Evolutionary conservation across 208 protist species (phyloP), one percentile per base, ranked within the genome.

Genomic region (Angomonas ambiguus): DNA sequence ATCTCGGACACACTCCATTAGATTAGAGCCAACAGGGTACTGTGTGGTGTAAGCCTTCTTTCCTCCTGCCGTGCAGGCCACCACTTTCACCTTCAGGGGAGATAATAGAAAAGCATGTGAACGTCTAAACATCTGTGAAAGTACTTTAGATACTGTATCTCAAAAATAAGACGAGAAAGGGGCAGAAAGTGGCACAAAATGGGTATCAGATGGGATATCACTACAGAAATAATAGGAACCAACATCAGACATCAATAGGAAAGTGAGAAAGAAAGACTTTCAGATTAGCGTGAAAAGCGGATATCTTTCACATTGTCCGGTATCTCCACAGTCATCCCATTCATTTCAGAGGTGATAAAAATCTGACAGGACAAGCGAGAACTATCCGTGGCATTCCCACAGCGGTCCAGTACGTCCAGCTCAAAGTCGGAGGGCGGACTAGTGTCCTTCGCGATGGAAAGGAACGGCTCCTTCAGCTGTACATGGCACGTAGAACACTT

Each of bases 401-500:
- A 80, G 53, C 72, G 55, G 62, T 84, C 82, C 8, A 92, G 66
- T 33, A 88, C 57, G 30, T 92, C 86, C 34, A 70, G 33, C 51
- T 92, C 85, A 20, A 88, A 87, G 42, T 98, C 94, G 8, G 68
- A 60, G 10, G 76, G 51, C 45, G 77, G 79, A 16, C 64, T 71
- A 13, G 95, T 64, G n/a, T 79, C 77, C 32, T 94, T 73, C 51
- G 81, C 97, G 30, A 65, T 20, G 30, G 80, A 69, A 41, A 67
- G 20, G 31, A 42, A 72, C 11, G 48, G 35, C 35, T 30, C 55
- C 2, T 59, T 62, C 16, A 98, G 49, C 33, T 95, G 84, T 11
- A 98, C 90, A 56, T 98, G 96, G 69, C 96, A 98, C 13, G 96
- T 98, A 35, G 82, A 93, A 66, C 97, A 98, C 61, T 92, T 92